phyloP scores from a whole-genome alignment of 202 grass and related monocot species.

The Digitaria exilis region DNA sequence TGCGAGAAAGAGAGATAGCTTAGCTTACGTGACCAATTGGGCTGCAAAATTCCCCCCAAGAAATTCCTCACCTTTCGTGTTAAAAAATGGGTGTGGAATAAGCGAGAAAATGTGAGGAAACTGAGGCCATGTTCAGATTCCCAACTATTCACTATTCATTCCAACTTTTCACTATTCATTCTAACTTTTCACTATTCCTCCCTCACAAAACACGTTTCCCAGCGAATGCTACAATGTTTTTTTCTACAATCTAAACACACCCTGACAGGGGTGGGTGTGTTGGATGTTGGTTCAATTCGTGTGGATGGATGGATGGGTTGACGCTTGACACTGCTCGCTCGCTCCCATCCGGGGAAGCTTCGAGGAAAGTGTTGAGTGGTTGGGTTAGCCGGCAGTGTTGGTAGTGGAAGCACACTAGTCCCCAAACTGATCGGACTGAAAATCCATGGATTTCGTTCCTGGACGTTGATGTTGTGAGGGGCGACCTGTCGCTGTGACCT shows the following conservation, averaged over 20 bases:
- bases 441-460: not conserved
- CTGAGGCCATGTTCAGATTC: too few species aligned
- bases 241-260: too few species aligned
- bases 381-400: not conserved
- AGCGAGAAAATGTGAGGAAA: slow-evolving; percentile 25
- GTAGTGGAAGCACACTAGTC: not conserved
- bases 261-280: not conserved
- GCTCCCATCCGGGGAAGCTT: slow-evolving; percentile 26
- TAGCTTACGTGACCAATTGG: not conserved
- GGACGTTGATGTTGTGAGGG: not conserved
- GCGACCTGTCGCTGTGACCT: not conserved
- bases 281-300: slow-evolving; percentile 27
- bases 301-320: slow-evolving; percentile 31
- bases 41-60: not conserved
- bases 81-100: not conserved
- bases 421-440: not conserved
- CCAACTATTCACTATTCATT: too few species aligned
- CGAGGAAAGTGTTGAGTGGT: slow-evolving; percentile 10
- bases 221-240: too few species aligned
- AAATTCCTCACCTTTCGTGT: not conserved
- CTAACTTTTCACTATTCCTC: too few species aligned
- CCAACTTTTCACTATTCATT: too few species aligned
- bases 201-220: too few species aligned
- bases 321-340: slow-evolving; percentile 7
- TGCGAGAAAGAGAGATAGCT: not conserved